A percentile compares a stretch with the other conserved stretches of the same genome.
Evolutionary conservation across 768 basidiomycete species (phyloP).

Genomic region (Macrolepiota fuliginosa): DNA sequence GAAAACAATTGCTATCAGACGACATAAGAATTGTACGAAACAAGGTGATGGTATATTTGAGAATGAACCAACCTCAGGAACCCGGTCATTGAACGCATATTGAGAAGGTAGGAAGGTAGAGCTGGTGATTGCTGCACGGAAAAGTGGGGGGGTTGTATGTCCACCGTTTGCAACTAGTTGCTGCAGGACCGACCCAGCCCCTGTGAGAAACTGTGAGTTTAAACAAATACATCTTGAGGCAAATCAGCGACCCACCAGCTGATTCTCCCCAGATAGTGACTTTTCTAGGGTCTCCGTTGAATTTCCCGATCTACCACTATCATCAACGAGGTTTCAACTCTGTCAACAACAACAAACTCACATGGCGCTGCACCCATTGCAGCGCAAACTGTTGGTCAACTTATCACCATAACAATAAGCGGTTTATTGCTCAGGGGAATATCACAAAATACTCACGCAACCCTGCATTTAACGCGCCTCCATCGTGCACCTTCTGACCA

Average conservation of each 20-base stretch:
- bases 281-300: conserved; percentile 36
- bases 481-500: conserved; percentile 37
- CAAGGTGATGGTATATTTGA: no score
- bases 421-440: background rate
- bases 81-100: no score
- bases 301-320: conserved; percentile 30
- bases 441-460: conserved; percentile 32
- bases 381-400: conserved; percentile 45
- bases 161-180: no score
- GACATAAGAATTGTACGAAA: no score
- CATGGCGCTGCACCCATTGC: conserved; percentile 40
- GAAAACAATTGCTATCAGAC: no score
- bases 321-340: background rate
- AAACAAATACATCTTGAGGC: no score
- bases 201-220: no score
- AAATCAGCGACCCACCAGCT: conserved; percentile 16
- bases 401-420: conserved; percentile 10
- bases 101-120: no score
- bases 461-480: conserved; percentile 47
- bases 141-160: no score
- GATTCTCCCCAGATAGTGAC: conserved; percentile 46
- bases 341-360: conserved; percentile 13
- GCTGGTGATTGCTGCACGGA: no score
- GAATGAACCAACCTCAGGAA: no score
- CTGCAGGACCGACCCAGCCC: no score